phyloP scores from a whole-genome alignment of 257 asterid species.

The Nicotiana paniculata region DNA sequence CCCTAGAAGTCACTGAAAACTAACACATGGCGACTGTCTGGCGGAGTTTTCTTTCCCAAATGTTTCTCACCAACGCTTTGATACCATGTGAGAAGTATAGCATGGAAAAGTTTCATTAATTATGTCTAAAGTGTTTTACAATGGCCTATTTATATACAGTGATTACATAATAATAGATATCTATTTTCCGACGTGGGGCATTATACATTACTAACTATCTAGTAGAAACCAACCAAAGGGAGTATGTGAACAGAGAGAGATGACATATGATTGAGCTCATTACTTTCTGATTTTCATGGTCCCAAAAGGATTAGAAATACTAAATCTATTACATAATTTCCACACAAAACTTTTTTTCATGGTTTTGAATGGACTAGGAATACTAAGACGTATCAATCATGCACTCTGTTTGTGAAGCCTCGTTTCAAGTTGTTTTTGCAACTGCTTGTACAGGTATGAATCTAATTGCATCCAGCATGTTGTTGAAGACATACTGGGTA shows the following conservation, averaged over 20 bases:
- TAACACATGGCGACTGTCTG: too few relatives aligned
- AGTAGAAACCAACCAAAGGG: background rate
- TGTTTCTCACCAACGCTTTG: too few relatives aligned
- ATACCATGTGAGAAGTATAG: too few relatives aligned
- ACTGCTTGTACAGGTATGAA: conserved; percentile 3
- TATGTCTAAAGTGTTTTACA: too few relatives aligned
- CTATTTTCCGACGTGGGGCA: too few relatives aligned
- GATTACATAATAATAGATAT: too few relatives aligned
- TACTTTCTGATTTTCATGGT: background rate
- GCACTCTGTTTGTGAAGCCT: background rate
- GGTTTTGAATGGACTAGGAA: background rate
- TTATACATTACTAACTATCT: too few relatives aligned
- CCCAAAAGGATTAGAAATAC: background rate
- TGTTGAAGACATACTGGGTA: background rate
- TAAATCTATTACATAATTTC: background rate
- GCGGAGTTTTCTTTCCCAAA: too few relatives aligned
- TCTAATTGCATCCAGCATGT: conserved; percentile 4
- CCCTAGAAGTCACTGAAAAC: too few relatives aligned
- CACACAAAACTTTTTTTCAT: background rate
- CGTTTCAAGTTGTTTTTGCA: background rate
- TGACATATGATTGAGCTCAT: background rate
- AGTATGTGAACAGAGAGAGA: background rate
- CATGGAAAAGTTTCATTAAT: too few relatives aligned
- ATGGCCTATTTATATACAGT: too few relatives aligned
- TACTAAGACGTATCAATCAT: background rate